Evolutionary conservation across 1,284 basidiomycete genomes (phyloP).

Genomic region (Marasmius oreades): DNA sequence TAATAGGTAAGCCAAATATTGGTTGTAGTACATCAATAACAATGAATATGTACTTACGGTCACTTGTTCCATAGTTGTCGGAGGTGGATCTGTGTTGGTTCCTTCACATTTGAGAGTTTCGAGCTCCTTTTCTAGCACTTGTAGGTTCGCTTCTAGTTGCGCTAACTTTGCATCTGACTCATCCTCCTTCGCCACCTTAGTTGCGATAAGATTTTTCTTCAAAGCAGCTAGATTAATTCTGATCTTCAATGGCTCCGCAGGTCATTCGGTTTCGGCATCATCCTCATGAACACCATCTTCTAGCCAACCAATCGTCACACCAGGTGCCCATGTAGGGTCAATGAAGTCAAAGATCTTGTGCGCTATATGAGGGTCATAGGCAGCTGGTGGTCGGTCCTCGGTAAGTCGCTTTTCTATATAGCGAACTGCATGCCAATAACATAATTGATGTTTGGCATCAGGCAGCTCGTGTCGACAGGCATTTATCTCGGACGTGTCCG

Average conservation of each 20-base stretch:
- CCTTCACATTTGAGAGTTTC: neutral
- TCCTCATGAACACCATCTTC: slow-evolving; percentile 5
- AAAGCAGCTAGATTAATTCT: neutral
- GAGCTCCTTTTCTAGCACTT: neutral
- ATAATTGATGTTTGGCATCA: slow-evolving; percentile 13
- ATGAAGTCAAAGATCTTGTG: slow-evolving; percentile 13
- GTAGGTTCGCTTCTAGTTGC: neutral
- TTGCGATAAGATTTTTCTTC: neutral
- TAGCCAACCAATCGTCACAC: slow-evolving; percentile 3
- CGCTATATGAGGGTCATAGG: slow-evolving; percentile 10
- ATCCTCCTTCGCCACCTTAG: neutral
- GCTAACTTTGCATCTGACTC: neutral
- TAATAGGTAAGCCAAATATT: neutral
- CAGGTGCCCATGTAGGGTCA: slow-evolving; percentile 17
- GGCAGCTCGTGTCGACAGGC: slow-evolving; percentile 6
- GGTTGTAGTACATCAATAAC: neutral
- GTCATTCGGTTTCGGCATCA: neutral
- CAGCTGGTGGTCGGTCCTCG: slow-evolving; percentile 6
- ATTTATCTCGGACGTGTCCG: slow-evolving; percentile 14
- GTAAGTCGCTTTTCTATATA: slow-evolving; percentile 7
- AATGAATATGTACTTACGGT: neutral
- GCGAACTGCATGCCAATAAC: slow-evolving; percentile 11
- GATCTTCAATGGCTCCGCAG: slow-evolving; percentile 1
- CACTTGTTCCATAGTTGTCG: neutral
- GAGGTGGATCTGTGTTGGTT: neutral